These are phyloP conservation scores for Aureobasidium sp. DNA, from an alignment of 2,329 filamentous ascomycete genomes.

Conservation along the genomic window DNA sequence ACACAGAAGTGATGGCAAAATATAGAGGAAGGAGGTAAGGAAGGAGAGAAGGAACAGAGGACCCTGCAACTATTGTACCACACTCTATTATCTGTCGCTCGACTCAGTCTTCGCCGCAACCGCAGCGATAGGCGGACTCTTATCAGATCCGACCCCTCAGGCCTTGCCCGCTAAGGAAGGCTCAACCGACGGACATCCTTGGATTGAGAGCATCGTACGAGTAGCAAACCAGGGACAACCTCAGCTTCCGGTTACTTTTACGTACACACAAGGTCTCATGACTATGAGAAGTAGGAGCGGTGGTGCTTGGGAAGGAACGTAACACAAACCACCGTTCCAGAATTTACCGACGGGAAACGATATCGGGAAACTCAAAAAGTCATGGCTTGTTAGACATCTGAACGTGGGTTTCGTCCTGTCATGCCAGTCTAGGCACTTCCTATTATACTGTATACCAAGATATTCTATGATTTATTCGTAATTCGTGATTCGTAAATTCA, in stretches of 20 bases:
- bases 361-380: background rate
- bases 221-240: background rate
- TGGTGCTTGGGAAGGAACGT: background rate
- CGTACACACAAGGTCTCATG: background rate
- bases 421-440: background rate
- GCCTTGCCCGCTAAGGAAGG: conserved; percentile 6
- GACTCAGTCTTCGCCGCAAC: background rate
- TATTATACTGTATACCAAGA: background rate
- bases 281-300: background rate
- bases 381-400: too few relatives aligned
- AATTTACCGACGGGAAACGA: conserved; percentile 2
- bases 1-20: too few relatives aligned
- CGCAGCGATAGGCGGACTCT: conserved; percentile 2
- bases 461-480: background rate
- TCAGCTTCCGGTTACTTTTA: background rate
- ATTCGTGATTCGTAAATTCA: background rate
- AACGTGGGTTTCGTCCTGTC: background rate
- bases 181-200: background rate
- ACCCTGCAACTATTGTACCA: background rate
- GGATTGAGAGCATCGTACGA: background rate
- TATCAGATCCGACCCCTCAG: conserved; percentile 4
- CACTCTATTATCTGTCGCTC: background rate
- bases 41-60: background rate
- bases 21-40: background rate
- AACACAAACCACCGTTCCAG: background rate